These are phyloP conservation scores for Panicum virgatum DNA, from an alignment of 202 grass and related monocot species.

Conservation along the genomic window DNA sequence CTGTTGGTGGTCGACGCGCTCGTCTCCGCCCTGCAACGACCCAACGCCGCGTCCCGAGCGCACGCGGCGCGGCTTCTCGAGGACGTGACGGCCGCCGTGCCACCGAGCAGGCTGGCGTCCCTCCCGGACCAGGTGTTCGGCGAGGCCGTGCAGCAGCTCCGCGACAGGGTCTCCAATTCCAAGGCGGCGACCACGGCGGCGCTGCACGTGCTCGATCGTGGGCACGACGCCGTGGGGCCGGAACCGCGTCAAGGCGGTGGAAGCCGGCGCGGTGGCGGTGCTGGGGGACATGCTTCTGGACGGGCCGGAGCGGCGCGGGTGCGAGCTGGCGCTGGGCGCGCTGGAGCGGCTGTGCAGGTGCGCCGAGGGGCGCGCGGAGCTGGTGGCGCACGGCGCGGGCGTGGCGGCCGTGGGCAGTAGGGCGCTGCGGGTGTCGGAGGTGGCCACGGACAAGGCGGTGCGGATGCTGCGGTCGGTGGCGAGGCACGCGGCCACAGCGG, in stretches of 20 bases:
- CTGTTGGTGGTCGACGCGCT: slow-evolving; percentile 19
- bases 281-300: slow-evolving; percentile 34
- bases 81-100: slow-evolving; percentile 3
- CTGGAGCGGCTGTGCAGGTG: slow-evolving; percentile 60
- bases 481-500: slow-evolving; percentile 37
- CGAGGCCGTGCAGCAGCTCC: slow-evolving; percentile 29
- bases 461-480: slow-evolving; percentile 52
- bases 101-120: slow-evolving; percentile 2
- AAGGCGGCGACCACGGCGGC: slow-evolving; percentile 37
- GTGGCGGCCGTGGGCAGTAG: slow-evolving; percentile 33
- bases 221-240: slow-evolving; percentile 27
- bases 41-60: slow-evolving; percentile 23
- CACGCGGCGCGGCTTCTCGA: slow-evolving; percentile 36
- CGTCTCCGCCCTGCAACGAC: slow-evolving; percentile 13
- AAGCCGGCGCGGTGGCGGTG: slow-evolving; percentile 45
- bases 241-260: slow-evolving; percentile 61
- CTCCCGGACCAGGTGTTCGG: slow-evolving; percentile 35
- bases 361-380: slow-evolving; percentile 56
- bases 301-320: slow-evolving; percentile 14
- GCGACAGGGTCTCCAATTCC: background rate
- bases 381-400: slow-evolving; percentile 57
- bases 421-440: slow-evolving; percentile 32
- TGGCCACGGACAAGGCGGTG: slow-evolving; percentile 52
- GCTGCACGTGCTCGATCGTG: slow-evolving; percentile 36
- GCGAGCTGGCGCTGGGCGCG: slow-evolving; percentile 56